A percentile compares a stretch with the other conserved stretches of the same genome.
phyloP scores from a whole-genome alignment of 73 alveolate genomes.

The Uronychia binucleata region DNA sequence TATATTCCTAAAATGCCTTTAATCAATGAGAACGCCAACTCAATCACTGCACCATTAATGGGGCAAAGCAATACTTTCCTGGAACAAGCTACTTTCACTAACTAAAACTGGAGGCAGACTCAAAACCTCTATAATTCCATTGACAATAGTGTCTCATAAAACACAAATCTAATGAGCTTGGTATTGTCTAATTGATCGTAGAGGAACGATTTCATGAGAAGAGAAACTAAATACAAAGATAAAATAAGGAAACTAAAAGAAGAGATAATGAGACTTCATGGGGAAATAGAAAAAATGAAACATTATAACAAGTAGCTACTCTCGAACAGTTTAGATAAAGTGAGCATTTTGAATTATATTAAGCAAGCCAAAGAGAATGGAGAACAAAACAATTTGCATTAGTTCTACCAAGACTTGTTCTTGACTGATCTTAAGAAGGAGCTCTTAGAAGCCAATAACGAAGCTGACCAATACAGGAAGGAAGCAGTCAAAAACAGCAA shows the following conservation, averaged over 20 bases:
- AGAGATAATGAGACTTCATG: background rate
- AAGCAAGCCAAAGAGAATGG: background rate
- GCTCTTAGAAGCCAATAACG: background rate
- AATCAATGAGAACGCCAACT: background rate
- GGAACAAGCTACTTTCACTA: background rate
- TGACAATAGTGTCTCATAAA: background rate
- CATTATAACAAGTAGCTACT: background rate
- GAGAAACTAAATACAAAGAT: background rate
- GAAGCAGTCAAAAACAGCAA: background rate
- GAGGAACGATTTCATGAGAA: background rate
- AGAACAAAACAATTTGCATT: background rate
- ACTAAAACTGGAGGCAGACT: background rate
- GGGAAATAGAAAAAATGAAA: background rate
- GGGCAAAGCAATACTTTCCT: background rate
- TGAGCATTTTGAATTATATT: background rate
- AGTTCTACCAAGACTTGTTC: conserved; percentile 2
- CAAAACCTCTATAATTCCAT: background rate
- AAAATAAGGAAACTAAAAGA: background rate
- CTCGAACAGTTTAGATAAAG: background rate
- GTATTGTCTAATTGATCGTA: background rate
- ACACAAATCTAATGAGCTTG: background rate
- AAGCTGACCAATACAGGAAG: background rate
- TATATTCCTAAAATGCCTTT: background rate
- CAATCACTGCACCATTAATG: background rate
- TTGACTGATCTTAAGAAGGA: conserved; percentile 12